Percentiles rank a stretch among this genome's conserved stretches.
Conservation (phyloP, 768 basidiomycete species). For the Hypholoma sublateritium region DNA sequence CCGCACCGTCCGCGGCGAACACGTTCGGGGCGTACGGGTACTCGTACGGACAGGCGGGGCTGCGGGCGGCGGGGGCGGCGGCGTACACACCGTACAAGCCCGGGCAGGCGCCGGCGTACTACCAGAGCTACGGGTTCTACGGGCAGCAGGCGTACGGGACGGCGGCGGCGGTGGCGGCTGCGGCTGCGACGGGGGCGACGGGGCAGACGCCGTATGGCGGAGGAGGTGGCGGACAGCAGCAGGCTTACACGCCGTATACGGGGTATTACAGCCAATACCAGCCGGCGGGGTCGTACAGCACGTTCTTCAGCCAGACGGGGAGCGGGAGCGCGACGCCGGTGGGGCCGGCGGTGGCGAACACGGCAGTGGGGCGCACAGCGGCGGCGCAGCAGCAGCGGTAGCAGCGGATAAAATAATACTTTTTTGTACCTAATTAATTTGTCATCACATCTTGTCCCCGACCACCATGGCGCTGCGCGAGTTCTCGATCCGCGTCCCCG, state of each 20-base stretch:
- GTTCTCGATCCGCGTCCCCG: slow-evolving; percentile 84
- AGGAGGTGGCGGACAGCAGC: slow-evolving; percentile 17
- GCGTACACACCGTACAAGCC: slow-evolving; percentile 38
- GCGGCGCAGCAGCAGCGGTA: slow-evolving; percentile 31
- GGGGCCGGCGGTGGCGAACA: slow-evolving; percentile 53
- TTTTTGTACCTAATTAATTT: neutral
- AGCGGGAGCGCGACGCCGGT: slow-evolving; percentile 47
- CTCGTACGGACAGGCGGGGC: slow-evolving; percentile 25
- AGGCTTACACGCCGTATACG: slow-evolving; percentile 33
- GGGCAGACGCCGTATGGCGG: slow-evolving; percentile 9
- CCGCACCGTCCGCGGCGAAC: slow-evolving; percentile 25
- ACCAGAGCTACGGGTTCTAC: slow-evolving; percentile 34
- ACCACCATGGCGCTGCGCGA: slow-evolving; percentile 24
- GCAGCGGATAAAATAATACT: too few relatives aligned
- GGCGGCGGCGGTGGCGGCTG: neutral
- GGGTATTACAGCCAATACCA: slow-evolving; percentile 27
- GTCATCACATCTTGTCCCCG: neutral
- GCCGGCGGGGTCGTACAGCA: slow-evolving; percentile 26
- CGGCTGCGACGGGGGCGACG: neutral
- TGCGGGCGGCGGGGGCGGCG: slow-evolving; percentile 26
- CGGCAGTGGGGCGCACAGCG: slow-evolving; percentile 35
- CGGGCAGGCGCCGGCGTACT: slow-evolving; percentile 29
- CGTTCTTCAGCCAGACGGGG: slow-evolving; percentile 34
- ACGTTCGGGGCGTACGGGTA: slow-evolving; percentile 37
- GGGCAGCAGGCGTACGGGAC: slow-evolving; percentile 33